Evolutionary conservation across 2,329 filamentous ascomycete genomes (phyloP), one percentile per base, ranked within the genome.

Genomic region (Penicillium sp.): DNA sequence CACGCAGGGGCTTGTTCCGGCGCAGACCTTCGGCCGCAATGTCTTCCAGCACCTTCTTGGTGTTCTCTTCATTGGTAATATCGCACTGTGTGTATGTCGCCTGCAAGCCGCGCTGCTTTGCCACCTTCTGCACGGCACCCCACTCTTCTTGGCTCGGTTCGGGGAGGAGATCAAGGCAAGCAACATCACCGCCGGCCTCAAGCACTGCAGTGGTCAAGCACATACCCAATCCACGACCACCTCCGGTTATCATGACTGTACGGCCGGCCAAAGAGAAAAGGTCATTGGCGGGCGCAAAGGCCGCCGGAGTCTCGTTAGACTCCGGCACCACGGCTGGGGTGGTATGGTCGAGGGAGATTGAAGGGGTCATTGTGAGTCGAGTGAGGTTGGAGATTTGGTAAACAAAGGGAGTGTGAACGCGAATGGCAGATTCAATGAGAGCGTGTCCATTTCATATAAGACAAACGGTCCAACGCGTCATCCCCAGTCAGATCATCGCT

Each of bases 151-250:
- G 22, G 27, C 53, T 60, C 2, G 67, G 65, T 9, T 54, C 58
- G 0, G 73, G 59, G 9, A 79, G 69, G 18, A 81, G 72, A 55
- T 82, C 79, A 11, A 83, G 65, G 56, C 78, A 81, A 6, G 76
- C 78, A 43, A 78, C 79, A 60, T 79, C 73, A 31, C 77, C 80
- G 14, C 80, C 78, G 13, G 79, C 77, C 59, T 83, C 80, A 43
- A 80, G 63, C 3, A 82, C 71, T 2, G 79, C 81, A 27, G 71
- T 70, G 4, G 81, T 77, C 13, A 83, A 72, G 16, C 76, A 77
- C 39, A 83, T 77, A 13, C 81, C 81, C 1, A 83, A 70, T 13
- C 81, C 80, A 14, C 79, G 76, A 8, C 75, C 80, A 40, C 77
- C 81, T 6, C 81, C 81, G 1, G 81, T 83, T 40, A 83, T 80